Evolutionary conservation across 1,284 basidiomycete species (phyloP), one percentile per base, ranked within the genome.

Genomic region (Lignosus rhinocerotis): DNA sequence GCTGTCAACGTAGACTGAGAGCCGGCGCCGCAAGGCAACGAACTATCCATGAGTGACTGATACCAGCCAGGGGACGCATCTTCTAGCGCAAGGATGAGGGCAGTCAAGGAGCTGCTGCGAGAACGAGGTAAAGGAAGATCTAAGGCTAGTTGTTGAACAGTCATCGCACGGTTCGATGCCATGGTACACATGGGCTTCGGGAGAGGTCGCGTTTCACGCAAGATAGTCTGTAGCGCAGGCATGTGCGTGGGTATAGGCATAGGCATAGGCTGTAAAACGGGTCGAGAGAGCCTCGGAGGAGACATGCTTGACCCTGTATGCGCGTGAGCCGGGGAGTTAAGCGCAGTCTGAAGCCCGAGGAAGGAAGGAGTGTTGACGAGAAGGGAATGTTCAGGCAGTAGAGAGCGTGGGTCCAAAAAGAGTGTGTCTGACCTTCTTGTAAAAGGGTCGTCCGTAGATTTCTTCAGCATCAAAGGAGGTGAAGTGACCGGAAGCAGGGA

Each of bases 21-120:
- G 0, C 38, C 44, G 11, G 50, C 47, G 25, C 25, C 25, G 8
- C 38, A 52, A 16, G 59, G 55, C n/a, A 49, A 38, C 12, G 56
- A 55, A 33, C 55, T 57, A 11, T 64, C 62, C 57, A 64, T 64
- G 44, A 64, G 57, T 19, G 62, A 61, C 21, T 59, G 57, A 25
- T 61, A 64, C 62, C 62, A 64, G 44, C 62, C 62, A n/a, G 62
- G 62, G 5, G 62, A 58, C 2, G 62, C 59, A 25, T 61, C 57
- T 43, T 64, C 59, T 5, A 64, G 51, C 2, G 59, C 62, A 41
- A 51, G 55, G 17, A 64, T 52, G 36, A 64, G 53, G 19, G 55
- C 57, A 10, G 59, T 59, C 11, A 64, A 46, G 21, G 62, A 64
- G 33, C 58, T 52, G 38, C 59, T 61, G 16, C 51, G 49, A n/a